These are phyloP conservation scores for Batkoa obscura DNA, from an alignment of 371 early-diverging fungal genomes.

Conservation along the genomic window DNA sequence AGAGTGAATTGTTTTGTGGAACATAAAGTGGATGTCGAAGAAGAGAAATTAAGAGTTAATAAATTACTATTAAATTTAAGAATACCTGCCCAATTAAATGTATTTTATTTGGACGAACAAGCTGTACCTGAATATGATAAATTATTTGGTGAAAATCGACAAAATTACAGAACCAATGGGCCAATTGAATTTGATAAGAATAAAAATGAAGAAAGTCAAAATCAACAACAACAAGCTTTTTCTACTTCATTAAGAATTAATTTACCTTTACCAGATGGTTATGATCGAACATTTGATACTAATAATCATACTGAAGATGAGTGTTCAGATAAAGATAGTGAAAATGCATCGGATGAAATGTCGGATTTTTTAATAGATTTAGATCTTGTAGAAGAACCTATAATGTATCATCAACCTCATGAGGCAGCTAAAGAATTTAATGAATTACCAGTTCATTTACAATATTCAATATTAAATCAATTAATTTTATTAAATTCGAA, in stretches of 20 bases:
- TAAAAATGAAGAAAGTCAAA: not conserved
- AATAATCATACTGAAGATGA: too few relatives aligned
- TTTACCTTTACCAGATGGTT: not conserved
- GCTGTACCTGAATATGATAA: not conserved
- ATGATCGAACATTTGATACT: too few relatives aligned
- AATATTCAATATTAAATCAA: constrained; percentile 30
- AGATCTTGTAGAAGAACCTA: not conserved
- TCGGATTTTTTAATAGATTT: not conserved
- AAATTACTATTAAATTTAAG: constrained; percentile 27
- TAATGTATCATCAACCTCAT: not conserved
- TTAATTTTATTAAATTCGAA: constrained; percentile 23
- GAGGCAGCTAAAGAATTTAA: constrained; percentile 21
- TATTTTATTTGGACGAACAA: constrained; percentile 19
- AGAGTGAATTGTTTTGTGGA: constrained; percentile 42
- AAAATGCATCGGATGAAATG: not conserved
- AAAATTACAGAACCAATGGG: not conserved
- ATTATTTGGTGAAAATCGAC: not conserved
- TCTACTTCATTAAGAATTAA: constrained; percentile 1
- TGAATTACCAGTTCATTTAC: constrained; percentile 19
- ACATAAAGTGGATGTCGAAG: constrained; percentile 22
- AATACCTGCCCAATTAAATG: constrained; percentile 27
- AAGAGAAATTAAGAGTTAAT: constrained; percentile 21
- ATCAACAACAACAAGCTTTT: not conserved
- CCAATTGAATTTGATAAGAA: not conserved
- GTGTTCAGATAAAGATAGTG: not conserved